Conservation (phyloP, 495 filamentous ascomycete species). For the Penicillium paradoxum region DNA sequence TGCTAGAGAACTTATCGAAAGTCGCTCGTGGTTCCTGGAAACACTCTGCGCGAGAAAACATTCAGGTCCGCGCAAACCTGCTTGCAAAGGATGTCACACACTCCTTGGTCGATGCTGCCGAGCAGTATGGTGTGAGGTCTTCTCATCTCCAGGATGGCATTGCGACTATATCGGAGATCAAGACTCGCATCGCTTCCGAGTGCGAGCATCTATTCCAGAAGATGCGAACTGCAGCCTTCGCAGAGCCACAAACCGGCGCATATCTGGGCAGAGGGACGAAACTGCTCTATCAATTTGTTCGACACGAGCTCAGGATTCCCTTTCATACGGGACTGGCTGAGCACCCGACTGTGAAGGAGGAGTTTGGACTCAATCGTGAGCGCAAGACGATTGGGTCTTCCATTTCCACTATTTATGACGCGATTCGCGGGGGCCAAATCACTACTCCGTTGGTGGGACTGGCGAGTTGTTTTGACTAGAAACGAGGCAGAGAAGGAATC, state of each 20-base stretch:
- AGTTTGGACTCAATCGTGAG: no score
- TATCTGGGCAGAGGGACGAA: constrained; percentile 10
- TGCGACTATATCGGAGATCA: no score
- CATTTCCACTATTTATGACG: constrained; percentile 19
- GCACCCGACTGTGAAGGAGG: constrained; percentile 10
- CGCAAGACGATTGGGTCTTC: constrained; percentile 21
- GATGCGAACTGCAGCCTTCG: not conserved
- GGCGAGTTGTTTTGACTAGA: not conserved
- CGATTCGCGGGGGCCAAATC: not conserved
- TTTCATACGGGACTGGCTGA: constrained; percentile 20
- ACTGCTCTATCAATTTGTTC: constrained; percentile 12
- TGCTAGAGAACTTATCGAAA: no score
- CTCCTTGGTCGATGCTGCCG: no score
- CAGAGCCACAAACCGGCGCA: not conserved
- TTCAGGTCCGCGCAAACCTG: no score
- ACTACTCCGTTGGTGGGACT: not conserved
- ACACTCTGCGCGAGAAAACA: no score
- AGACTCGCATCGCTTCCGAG: no score
- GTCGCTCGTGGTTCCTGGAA: no score
- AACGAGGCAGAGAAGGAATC: no score
- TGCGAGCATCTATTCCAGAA: not conserved
- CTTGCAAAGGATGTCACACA: no score
- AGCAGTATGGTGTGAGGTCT: no score
- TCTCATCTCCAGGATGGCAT: no score
- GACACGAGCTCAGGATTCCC: constrained; percentile 9